Conservation (phyloP, 768 basidiomycete species). For the Trametes elegans region DNA sequence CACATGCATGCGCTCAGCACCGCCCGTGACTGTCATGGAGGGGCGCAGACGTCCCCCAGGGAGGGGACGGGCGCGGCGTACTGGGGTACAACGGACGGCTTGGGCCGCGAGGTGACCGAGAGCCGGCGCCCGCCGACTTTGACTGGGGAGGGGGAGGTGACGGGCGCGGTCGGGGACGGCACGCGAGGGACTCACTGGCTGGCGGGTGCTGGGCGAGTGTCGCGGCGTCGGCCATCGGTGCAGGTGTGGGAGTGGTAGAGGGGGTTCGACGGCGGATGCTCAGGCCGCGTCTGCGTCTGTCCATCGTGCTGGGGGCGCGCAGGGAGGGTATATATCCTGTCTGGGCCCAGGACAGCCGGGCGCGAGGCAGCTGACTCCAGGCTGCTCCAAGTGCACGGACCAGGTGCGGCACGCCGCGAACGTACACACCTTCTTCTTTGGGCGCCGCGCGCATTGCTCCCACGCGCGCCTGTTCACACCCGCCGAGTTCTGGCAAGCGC, state of each 20-base stretch:
- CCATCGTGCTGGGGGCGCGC: too few species aligned
- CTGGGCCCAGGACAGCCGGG: constrained; percentile 6
- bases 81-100: constrained; percentile 3
- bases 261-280: too few species aligned
- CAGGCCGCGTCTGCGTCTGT: too few species aligned
- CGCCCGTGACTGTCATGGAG: too few species aligned
- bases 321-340: constrained; percentile 6
- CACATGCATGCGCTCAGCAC: neutral
- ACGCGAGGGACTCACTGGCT: constrained; percentile 15
- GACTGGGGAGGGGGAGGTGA: constrained; percentile 21
- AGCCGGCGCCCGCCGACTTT: constrained; percentile 25
- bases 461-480: too few species aligned
- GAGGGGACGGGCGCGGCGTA: too few species aligned
- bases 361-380: constrained; percentile 19
- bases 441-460: neutral
- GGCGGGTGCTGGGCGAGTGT: constrained; percentile 21
- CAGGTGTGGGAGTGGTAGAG: neutral
- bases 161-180: constrained; percentile 25
- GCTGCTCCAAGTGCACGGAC: constrained; percentile 19
- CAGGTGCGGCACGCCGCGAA: constrained; percentile 14
- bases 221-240: constrained; percentile 15
- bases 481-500: too few species aligned
- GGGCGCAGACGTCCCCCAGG: too few species aligned
- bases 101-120: constrained; percentile 18
- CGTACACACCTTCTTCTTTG: constrained; percentile 17